Base-by-base conservation (phyloP, 2,329 filamentous ascomycete genomes). In the Colletotrichum tanaceti region DNA sequence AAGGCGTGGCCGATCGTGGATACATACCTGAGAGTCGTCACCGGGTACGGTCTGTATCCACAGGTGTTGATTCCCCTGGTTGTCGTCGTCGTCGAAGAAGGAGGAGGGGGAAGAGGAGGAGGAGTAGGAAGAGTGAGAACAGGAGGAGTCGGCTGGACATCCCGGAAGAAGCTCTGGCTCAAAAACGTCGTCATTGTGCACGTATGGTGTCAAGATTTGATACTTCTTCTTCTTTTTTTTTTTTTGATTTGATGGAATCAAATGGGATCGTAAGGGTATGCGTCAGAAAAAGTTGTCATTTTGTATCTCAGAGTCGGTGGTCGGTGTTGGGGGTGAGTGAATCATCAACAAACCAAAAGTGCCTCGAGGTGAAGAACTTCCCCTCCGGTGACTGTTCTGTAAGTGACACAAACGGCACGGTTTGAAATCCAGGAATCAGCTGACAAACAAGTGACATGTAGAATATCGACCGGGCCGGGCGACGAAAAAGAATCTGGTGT, bases 1-100 rank as follows among this genome's bases (percentile, higher is more conserved):
- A 24, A 24, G 24, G 24, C 32, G 32, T 35, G 32, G 10, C 32
- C 0, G 32, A 10, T 35, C 32, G 0, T 1, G 4, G 0, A 11
- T 13, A 1, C n/a, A 2, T 61, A 53, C 66, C 43, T 50, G 4
- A 60, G 43, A 0, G 35, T 46, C 0, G 50, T 52, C 11, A 55
- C 39, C 3, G 62, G 35, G 5, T 44, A 50, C 4, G 35, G 41
- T 0, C 41, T 28, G 43, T 38, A 69, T 24, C 66, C 66, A 11
- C 66, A 69, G 28, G 55, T 66, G 3, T 65, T 24, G n/a, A n/a
- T 7, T 4, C 9, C 22, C 4, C 18, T 38, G 4, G 43, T 1
- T 20, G 43, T n/a, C 20, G 20, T 22, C 32, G 32, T 10, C 7
- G 32, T 10, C 7, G 32, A 35, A 35, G 32, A 35, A 35, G 9